Conservation (phyloP, 495 filamentous ascomycete genomes). For the Penicillium lagena region DNA sequence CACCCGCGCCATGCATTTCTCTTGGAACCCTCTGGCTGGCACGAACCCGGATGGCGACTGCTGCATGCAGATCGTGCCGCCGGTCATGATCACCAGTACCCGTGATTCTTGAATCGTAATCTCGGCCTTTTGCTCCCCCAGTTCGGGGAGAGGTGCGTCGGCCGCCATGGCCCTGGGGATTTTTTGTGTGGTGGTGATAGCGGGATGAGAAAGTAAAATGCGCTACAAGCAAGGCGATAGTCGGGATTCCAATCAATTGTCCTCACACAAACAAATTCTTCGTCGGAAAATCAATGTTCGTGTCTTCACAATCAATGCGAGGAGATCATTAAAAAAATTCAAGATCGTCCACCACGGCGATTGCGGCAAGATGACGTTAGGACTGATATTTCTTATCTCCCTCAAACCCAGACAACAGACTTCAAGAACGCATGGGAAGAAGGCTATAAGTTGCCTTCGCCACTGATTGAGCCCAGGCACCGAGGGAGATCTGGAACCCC, state of each 20-base stretch:
- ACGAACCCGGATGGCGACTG: constrained; percentile 58
- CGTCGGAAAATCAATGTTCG: not conserved
- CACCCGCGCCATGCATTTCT: constrained; percentile 73
- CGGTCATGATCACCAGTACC: constrained; percentile 87
- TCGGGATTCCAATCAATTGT: not conserved
- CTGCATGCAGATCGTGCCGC: constrained; percentile 95
- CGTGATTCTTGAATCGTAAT: constrained; percentile 55
- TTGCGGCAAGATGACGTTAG: constrained; percentile 12
- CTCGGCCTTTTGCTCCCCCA: constrained; percentile 18
- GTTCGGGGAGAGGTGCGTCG: constrained; percentile 14
- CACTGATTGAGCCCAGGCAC: constrained; percentile 18
- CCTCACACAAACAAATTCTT: too few species aligned
- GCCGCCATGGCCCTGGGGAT: constrained; percentile 17
- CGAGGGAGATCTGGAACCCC: constrained; percentile 8
- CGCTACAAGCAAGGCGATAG: not conserved
- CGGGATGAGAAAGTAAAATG: not conserved
- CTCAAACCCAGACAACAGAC: not conserved
- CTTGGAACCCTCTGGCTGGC: constrained; percentile 74
- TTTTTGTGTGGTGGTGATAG: not conserved
- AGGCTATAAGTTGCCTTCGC: not conserved
- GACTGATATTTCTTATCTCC: constrained; percentile 4
- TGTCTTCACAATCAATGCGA: not conserved
- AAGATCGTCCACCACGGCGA: not conserved
- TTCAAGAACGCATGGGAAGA: not conserved
- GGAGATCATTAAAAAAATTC: not conserved